Conservation (phyloP, 805 yeast genomes). For the Metschnikowia cerradonensis region DNA sequence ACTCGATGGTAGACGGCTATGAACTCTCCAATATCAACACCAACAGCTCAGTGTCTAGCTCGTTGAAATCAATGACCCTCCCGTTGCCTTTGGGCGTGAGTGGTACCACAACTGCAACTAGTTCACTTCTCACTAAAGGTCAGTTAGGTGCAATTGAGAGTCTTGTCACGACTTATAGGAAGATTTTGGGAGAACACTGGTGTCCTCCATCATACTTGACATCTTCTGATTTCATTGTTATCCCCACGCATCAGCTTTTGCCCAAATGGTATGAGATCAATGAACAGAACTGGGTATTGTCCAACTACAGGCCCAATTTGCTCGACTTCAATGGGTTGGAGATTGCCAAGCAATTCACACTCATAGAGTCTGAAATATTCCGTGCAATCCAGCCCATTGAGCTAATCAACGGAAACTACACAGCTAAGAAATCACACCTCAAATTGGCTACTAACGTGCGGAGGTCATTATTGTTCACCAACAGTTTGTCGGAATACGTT, state of each 20-base stretch:
- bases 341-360: constrained; percentile 70
- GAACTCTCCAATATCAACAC: constrained; percentile 51
- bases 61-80: constrained; percentile 37
- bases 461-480: constrained; percentile 62
- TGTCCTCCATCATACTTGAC: constrained; percentile 27
- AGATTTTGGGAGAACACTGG: constrained; percentile 50
- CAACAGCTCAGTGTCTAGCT: constrained; percentile 41
- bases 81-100: constrained; percentile 44
- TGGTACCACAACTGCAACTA: constrained; percentile 38
- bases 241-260: constrained; percentile 35
- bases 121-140: constrained; percentile 33
- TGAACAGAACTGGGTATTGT: constrained; percentile 55
- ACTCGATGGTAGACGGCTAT: constrained; percentile 54
- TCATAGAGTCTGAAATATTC: constrained; percentile 66
- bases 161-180: constrained; percentile 50
- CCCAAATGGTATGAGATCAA: constrained; percentile 48
- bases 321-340: constrained; percentile 66
- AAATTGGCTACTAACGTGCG: constrained; percentile 62
- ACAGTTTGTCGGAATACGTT: constrained; percentile 67
- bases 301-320: constrained; percentile 49
- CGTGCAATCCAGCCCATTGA: constrained; percentile 62
- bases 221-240: constrained; percentile 27
- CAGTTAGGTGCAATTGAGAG: constrained; percentile 46
- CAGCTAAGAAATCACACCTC: constrained; percentile 54
- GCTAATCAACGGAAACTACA: constrained; percentile 58